Conservation (phyloP, 2,329 filamentous ascomycete species). For the Beauveria brongniartii region DNA sequence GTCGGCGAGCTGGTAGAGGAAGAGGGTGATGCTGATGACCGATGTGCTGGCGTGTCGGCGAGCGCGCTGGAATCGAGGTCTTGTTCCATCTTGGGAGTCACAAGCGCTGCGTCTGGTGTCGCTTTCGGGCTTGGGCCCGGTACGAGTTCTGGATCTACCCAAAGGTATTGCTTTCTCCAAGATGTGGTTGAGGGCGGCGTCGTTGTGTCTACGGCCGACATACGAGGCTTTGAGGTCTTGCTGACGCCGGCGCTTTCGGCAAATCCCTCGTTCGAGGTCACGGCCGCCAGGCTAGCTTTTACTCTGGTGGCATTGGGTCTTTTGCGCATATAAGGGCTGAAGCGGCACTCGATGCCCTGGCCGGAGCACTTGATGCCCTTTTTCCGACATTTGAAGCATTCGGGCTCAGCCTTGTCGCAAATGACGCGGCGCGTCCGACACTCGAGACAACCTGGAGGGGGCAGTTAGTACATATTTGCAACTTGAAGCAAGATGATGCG, state of each 20-base stretch:
- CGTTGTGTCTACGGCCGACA: not conserved
- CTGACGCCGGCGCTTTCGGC: not conserved
- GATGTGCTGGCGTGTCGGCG: not conserved
- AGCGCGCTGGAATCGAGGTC: not conserved
- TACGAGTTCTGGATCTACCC: not conserved
- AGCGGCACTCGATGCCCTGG: slow-evolving; percentile 27
- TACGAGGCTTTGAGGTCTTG: not conserved
- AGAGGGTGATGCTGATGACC: not conserved
- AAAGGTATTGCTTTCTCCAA: not conserved
- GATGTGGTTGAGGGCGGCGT: not conserved
- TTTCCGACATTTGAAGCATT: slow-evolving; percentile 31
- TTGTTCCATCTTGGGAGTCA: not conserved
- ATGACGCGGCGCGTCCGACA: slow-evolving; percentile 30
- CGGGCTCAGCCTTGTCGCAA: slow-evolving; percentile 31
- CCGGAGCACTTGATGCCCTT: slow-evolving; percentile 32
- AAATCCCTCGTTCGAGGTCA: not conserved
- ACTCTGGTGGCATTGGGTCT: slow-evolving; percentile 6
- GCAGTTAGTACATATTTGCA: not conserved
- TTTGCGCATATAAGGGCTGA: slow-evolving; percentile 24
- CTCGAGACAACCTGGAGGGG: slow-evolving; percentile 27
- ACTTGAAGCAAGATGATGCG: not conserved
- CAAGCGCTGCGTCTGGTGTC: not conserved
- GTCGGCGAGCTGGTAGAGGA: not conserved
- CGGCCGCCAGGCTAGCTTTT: slow-evolving; percentile 8
- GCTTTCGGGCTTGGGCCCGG: not conserved